Evolutionary conservation across 768 basidiomycete genomes (phyloP), one percentile per base, ranked within the genome.

Genomic region (Amyloporia xantha): DNA sequence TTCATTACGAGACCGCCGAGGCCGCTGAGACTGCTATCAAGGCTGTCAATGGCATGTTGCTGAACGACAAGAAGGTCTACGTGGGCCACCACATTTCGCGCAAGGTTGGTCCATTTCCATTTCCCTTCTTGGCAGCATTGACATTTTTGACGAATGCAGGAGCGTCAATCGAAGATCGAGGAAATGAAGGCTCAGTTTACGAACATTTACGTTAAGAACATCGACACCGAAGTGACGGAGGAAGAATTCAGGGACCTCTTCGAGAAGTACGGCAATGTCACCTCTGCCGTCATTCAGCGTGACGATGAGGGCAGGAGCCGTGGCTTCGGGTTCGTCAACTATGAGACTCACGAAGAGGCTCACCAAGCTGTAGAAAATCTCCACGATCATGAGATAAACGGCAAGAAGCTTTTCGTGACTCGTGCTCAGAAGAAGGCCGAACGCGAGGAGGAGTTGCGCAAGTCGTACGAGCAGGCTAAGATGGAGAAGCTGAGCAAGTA

Each of bases 31-130:
- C 78, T 44, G 96, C 96, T 57, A 97, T 99, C 78, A 94, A 96
- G 71, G 87, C 91, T 48, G 96, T 98, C 65, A 96, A 99, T 66
- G 93, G 95, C 56, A 99, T 99, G 96, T 69, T 99, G 57, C 76
- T 99, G 66, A 98, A 98, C 70, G 96, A 99, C 76, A 97, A 96
- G 74, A 97, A 98, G 76, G 96, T 99, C 57, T 99, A 85, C 60
- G 96, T 99, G 57, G 96, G 96, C 48, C 80, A 92, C 63, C 95
- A 99, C 71, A 88, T 98, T 65, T 91, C 92, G 53, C 90, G 91
- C 77, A 96, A 95, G 84, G 87, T 48, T 5, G 28, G 21, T 26
- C 7, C 15, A 6, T n/a, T n/a, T 3, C 1, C 44, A 7, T 3
- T 7, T 15, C n/a, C 36, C 23, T 25, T 24, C 10, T 21, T 36